Evolutionary conservation across 192 early-diverging fungal species (phyloP), one percentile per base, ranked within the genome.

Genomic region (Spinellus fusiger): DNA sequence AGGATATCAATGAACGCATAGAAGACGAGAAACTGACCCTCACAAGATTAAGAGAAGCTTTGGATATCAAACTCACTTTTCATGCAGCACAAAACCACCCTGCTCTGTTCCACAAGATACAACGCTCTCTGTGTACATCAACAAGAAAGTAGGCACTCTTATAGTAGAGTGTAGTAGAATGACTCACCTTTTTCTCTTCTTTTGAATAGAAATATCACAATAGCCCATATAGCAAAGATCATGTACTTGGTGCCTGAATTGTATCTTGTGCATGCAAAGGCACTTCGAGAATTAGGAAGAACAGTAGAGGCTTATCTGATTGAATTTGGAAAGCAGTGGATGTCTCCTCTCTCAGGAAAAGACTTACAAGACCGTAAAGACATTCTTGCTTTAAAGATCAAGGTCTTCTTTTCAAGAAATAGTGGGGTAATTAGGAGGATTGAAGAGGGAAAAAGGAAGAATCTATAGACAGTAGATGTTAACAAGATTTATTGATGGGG

Each of bases 61-160:
- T 61, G 18, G 59, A 61, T 27, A 61, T 61, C 15, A 33, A 49
- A 23, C 31, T 61, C 8, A 61, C 59, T 5, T 46, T 49, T 33
- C 59, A 48, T 20, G 32, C 25, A 16, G 59, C 59, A 9, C 49
- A 44, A 23, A 61, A 49, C 6, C 48, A 51, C 13, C 59, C 59
- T 27, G 48, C 33, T n/a, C 37, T 61, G 27, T 61, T 49, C 23
- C 59, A 61, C 40, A 46, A 61, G 13, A 28, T 61, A 27, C 47
- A 61, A 35, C 40, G 18, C 13, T 44, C 40, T 5, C 48, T 27
- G 59, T 61, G 15, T 34, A 49, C n/a, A 25, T 46, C 31, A 50
- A 61, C 59, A 50, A 50, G 49, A 27, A 26, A 50, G 49, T 50
- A 50, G 10, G 20, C 22, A 50, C 3, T 25, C 12, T 5, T 15